These are phyloP conservation scores for Raddia guianensis DNA, from an alignment of 176 grass and related monocot genomes.

Conservation along the genomic window DNA sequence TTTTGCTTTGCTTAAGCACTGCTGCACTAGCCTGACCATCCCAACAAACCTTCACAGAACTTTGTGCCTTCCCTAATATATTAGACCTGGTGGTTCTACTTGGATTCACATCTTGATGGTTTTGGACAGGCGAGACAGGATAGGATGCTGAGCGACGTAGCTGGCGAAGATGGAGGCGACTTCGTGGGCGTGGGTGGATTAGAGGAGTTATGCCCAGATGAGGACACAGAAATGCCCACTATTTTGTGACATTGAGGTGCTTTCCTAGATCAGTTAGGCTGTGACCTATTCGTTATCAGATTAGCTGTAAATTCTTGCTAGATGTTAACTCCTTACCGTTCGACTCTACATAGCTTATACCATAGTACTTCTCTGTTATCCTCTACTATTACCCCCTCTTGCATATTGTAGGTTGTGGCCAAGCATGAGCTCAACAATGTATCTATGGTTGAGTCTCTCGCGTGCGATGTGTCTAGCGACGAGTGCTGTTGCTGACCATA, in stretches of 20 bases:
- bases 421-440: not conserved
- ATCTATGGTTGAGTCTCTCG: not conserved
- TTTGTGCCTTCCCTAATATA: too few relatives aligned
- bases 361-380: constrained; percentile 25
- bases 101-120: not conserved
- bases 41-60: not conserved
- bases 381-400: not conserved
- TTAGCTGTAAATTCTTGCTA: constrained; percentile 59
- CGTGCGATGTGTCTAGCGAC: not conserved
- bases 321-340: constrained; percentile 36
- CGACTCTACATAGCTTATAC: constrained; percentile 47
- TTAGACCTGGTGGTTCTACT: not conserved
- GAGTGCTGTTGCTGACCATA: not conserved
- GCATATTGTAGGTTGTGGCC: not conserved
- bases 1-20: not conserved
- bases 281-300: constrained; percentile 55
- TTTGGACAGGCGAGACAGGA: constrained; percentile 70
- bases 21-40: not conserved
- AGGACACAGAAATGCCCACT: constrained; percentile 47
- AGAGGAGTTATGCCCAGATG: constrained; percentile 64
- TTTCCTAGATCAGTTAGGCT: constrained; percentile 52
- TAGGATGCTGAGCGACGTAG: constrained; percentile 44
- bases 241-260: constrained; percentile 52
- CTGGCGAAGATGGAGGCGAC: constrained; percentile 46
- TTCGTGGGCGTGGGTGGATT: constrained; percentile 77